Conservation (phyloP, 306 rosid species). For the Spatholobus suberectus region DNA sequence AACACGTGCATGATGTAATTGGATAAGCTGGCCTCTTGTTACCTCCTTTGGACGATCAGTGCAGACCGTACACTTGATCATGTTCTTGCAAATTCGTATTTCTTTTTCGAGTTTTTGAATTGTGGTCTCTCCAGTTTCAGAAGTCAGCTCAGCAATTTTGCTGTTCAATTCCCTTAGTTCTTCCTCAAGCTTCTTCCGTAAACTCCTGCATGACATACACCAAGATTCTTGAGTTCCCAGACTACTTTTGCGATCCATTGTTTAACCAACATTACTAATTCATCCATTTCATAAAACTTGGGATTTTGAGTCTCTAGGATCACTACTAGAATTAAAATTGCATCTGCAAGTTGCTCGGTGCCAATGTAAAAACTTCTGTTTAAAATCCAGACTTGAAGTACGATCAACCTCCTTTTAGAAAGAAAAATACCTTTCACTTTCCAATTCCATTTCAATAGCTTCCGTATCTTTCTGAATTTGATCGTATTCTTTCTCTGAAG, state of each 20-base stretch:
- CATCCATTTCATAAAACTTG: constrained; percentile 18
- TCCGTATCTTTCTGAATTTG: constrained; percentile 72
- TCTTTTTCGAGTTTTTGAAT: constrained; percentile 87
- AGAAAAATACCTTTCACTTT: constrained; percentile 72
- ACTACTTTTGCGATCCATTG: background rate
- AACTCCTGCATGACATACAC: constrained; percentile 60
- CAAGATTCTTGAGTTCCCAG: constrained; percentile 23
- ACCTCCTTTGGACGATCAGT: constrained; percentile 99
- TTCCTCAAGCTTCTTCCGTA: constrained; percentile 74
- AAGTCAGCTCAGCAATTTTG: constrained; percentile 69
- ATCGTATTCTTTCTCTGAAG: constrained; percentile 86
- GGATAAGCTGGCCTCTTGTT: constrained; percentile 15
- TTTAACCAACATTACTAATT: background rate
- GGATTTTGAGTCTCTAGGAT: background rate
- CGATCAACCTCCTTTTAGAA: background rate
- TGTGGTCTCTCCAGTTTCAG: constrained; percentile 84
- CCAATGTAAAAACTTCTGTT: background rate
- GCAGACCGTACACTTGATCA: constrained; percentile 92
- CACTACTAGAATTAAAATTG: background rate
- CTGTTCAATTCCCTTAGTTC: constrained; percentile 66
- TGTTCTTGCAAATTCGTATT: constrained; percentile 74
- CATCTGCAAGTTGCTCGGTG: background rate
- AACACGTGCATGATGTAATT: background rate
- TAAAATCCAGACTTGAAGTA: background rate
- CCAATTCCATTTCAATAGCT: constrained; percentile 66